Evolutionary conservation across 352 stramenopile species (phyloP).

Genomic region (Phytophthora sojae): DNA sequence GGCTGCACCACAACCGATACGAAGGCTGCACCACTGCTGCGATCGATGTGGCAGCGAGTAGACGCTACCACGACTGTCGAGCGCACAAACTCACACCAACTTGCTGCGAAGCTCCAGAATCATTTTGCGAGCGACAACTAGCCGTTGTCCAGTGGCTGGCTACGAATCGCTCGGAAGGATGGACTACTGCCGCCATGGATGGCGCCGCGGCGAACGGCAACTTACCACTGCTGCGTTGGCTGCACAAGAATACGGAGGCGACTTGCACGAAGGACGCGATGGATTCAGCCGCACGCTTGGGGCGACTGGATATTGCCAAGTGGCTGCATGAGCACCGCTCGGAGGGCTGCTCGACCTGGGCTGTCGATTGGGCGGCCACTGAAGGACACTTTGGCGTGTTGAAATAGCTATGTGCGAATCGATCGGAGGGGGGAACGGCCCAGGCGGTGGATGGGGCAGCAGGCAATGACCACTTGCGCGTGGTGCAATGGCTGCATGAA

Average conservation of each 20-base stretch:
- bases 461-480: too few relatives aligned
- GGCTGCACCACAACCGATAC: not conserved
- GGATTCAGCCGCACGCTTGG: not conserved
- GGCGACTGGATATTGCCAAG: not conserved
- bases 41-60: too few relatives aligned
- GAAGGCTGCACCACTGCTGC: too few relatives aligned
- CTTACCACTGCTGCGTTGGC: not conserved
- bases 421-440: not conserved
- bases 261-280: not conserved
- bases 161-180: not conserved
- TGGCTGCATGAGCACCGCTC: not conserved
- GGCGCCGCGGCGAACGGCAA: not conserved
- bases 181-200: not conserved
- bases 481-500: too few relatives aligned
- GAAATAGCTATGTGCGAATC: not conserved
- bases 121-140: not conserved
- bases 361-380: not conserved
- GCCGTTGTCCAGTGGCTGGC: not conserved
- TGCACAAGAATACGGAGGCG: not conserved
- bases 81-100: too few relatives aligned
- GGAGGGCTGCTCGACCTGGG: not conserved
- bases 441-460: too few relatives aligned
- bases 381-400: not conserved
- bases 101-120: not conserved
- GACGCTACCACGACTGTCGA: too few relatives aligned